Percentiles rank a stretch among this genome's conserved stretches.
phyloP scores from a whole-genome alignment of 2,329 filamentous ascomycete species.

The Cordyceps farinosa region DNA sequence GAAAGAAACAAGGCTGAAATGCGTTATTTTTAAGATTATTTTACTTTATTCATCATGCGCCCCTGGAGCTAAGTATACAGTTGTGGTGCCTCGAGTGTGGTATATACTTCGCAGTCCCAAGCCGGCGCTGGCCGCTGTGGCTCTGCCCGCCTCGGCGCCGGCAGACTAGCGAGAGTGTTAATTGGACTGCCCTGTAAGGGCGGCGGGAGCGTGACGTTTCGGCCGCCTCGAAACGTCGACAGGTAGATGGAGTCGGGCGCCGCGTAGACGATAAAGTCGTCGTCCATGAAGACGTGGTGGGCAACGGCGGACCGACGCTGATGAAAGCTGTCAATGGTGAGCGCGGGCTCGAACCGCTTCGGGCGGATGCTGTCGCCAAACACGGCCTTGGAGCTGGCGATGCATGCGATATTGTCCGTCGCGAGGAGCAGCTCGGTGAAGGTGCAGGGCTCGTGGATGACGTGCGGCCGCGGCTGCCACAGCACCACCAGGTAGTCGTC shows the following conservation, averaged over 20 bases:
- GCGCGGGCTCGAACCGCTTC: slow-evolving; percentile 7
- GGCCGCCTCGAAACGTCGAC: slow-evolving; percentile 1
- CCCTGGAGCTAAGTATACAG: background rate
- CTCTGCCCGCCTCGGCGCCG: background rate
- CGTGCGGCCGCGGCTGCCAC: slow-evolving; percentile 17
- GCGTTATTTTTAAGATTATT: background rate
- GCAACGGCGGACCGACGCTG: slow-evolving; percentile 5
- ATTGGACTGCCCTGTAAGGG: background rate
- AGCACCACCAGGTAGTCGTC: slow-evolving; percentile 19
- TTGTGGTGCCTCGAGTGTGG: slow-evolving; percentile 4
- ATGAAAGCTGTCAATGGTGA: slow-evolving; percentile 15
- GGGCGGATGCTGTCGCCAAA: background rate
- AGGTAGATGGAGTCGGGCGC: slow-evolving; percentile 10
- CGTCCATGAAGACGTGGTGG: slow-evolving; percentile 16
- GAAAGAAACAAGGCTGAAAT: background rate
- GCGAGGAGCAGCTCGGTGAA: slow-evolving; percentile 13
- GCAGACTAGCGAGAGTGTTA: background rate
- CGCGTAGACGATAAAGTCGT: slow-evolving; percentile 13
- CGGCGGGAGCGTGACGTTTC: background rate
- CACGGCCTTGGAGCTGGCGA: background rate
- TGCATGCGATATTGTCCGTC: slow-evolving; percentile 10
- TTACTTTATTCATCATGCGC: background rate
- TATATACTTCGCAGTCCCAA: slow-evolving; percentile 14
- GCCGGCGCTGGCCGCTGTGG: background rate
- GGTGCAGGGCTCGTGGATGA: slow-evolving; percentile 18